Percentiles rank a stretch among this genome's conserved stretches.
Evolutionary conservation across 1,284 basidiomycete genomes (phyloP).

Genomic region (Leccinum pachyderme): DNA sequence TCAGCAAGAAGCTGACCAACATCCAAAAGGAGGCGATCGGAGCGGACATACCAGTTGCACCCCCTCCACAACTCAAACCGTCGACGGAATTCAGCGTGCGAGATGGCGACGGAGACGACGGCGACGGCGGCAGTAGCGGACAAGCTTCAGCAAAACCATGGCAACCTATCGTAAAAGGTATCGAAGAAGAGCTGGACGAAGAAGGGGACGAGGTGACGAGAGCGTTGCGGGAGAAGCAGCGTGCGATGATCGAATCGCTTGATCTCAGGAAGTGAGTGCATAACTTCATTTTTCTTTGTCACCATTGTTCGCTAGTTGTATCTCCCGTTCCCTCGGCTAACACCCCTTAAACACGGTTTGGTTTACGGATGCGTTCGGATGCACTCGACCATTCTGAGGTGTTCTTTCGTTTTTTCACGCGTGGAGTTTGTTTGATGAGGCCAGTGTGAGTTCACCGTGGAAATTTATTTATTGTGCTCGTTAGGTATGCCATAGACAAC

Average conservation of each 20-base stretch:
- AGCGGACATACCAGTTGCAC: constrained; percentile 46
- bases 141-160: constrained; percentile 32
- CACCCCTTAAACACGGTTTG: not conserved
- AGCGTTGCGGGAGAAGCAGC: constrained; percentile 64
- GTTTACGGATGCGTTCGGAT: not conserved
- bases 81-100: constrained; percentile 5
- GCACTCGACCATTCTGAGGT: not conserved
- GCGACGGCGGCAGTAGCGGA: constrained; percentile 20
- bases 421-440: not conserved
- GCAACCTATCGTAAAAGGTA: constrained; percentile 51
- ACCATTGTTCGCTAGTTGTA: constrained; percentile 4
- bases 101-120: not conserved
- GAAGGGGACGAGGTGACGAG: constrained; percentile 60
- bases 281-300: not conserved
- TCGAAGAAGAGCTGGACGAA: constrained; percentile 69
- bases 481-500: constrained; percentile 78
- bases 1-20: constrained; percentile 77
- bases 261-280: constrained; percentile 79
- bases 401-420: not conserved
- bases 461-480: not conserved
- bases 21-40: constrained; percentile 80
- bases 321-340: constrained; percentile 11
- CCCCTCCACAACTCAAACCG: constrained; percentile 14
- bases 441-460: not conserved
- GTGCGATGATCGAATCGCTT: constrained; percentile 81